Percentiles rank a stretch among this genome's conserved stretches.
phyloP scores from a whole-genome alignment of 2,329 filamentous ascomycete genomes.

The Penicillium occitanis region DNA sequence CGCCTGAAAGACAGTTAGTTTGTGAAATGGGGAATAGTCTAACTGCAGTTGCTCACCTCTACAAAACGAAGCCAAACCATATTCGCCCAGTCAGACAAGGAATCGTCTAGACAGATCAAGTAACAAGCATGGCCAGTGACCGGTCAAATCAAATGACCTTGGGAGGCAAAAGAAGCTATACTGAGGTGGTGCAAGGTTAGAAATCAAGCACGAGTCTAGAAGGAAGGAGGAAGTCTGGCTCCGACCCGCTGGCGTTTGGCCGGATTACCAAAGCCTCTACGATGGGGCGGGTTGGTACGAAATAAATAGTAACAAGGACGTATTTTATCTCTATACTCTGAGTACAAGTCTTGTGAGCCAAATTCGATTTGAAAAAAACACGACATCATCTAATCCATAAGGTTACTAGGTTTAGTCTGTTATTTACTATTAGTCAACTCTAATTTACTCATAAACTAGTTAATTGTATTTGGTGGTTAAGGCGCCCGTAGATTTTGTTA shows the following conservation, averaged over 20 bases:
- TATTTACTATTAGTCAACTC: too few species aligned
- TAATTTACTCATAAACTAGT: too few species aligned
- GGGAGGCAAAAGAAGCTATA: background rate
- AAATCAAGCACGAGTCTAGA: background rate
- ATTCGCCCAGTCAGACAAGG: constrained; percentile 15
- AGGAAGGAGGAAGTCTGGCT: background rate
- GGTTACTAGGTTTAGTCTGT: too few species aligned
- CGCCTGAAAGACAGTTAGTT: constrained; percentile 27
- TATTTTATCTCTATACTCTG: too few species aligned
- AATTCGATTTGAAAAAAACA: too few species aligned
- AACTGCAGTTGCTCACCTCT: constrained; percentile 33
- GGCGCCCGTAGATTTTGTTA: too few species aligned
- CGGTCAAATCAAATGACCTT: background rate
- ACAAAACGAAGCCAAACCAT: constrained; percentile 33
- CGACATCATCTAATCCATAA: too few species aligned
- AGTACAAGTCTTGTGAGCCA: too few species aligned
- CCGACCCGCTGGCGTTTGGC: background rate
- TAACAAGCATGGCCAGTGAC: background rate
- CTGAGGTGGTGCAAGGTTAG: background rate
- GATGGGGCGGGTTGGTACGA: too few species aligned
- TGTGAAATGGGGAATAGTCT: constrained; percentile 16
- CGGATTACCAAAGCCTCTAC: too few species aligned
- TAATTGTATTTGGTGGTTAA: too few species aligned
- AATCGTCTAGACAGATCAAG: background rate
- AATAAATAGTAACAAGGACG: too few species aligned